A percentile compares a stretch with the other conserved stretches of the same genome.
These are phyloP conservation scores for Aspergillus pseudoviridinutans DNA, from an alignment of 2,329 filamentous ascomycete genomes.

Conservation along the genomic window DNA sequence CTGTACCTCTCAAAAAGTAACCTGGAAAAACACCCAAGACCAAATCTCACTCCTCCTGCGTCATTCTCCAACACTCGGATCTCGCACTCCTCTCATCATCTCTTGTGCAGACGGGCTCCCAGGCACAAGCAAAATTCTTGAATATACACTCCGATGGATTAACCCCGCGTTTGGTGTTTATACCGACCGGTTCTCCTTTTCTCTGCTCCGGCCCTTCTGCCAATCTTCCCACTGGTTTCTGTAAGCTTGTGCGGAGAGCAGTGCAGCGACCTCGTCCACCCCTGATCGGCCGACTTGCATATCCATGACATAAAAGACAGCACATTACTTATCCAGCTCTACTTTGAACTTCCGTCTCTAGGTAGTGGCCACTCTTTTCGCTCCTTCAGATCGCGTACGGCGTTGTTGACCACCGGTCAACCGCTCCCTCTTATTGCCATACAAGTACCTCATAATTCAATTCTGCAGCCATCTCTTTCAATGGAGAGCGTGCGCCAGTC, in stretches of 20 bases:
- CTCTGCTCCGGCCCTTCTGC: background rate
- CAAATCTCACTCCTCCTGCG: background rate
- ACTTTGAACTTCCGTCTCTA: background rate
- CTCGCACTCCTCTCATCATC: background rate
- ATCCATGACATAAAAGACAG: background rate
- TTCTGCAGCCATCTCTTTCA: constrained; percentile 9
- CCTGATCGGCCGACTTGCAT: constrained; percentile 4
- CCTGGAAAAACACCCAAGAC: background rate
- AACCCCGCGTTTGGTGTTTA: constrained; percentile 1
- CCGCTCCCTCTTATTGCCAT: background rate
- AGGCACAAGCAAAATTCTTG: background rate
- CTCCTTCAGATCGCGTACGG: background rate
- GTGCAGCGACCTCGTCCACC: constrained; percentile 2
- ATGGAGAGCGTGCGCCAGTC: constrained; percentile 59
- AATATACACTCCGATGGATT: background rate
- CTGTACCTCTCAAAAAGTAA: background rate
- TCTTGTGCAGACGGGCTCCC: background rate
- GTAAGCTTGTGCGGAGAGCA: background rate
- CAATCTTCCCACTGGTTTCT: background rate
- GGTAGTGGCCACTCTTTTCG: background rate
- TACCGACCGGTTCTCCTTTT: background rate
- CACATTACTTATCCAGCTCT: background rate
- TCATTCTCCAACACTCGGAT: background rate
- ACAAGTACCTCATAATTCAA: background rate
- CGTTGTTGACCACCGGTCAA: background rate